Evolutionary conservation across 2,329 filamentous ascomycete species (phyloP).

Genomic region (Penicillium sp.): DNA sequence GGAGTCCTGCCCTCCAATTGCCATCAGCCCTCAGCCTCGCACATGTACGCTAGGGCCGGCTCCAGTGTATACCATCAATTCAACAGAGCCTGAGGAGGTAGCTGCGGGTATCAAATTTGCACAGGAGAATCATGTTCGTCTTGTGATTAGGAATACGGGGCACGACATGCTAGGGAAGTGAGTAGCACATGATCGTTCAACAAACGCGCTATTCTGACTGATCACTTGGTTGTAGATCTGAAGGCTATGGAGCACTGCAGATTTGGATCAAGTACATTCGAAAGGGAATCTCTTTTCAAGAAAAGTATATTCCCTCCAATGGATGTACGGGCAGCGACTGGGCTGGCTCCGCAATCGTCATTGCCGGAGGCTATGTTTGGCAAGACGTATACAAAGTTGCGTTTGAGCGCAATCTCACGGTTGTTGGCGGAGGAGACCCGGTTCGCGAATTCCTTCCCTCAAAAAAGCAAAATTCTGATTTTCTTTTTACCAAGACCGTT

Average conservation of each 20-base stretch:
- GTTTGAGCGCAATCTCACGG: conserved; percentile 25
- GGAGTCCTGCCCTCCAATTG: conserved; percentile 29
- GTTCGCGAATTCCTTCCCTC: not conserved
- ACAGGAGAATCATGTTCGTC: conserved; percentile 1
- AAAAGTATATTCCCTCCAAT: conserved; percentile 25
- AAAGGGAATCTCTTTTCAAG: conserved; percentile 30
- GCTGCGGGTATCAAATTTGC: conserved; percentile 14
- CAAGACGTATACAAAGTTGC: conserved; percentile 34
- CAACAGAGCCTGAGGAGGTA: conserved; percentile 31
- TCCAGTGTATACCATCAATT: conserved; percentile 13
- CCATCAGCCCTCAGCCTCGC: conserved; percentile 19
- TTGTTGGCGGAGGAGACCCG: conserved; percentile 31
- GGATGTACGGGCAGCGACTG: conserved; percentile 36
- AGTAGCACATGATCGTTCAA: not conserved
- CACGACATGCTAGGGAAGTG: conserved; percentile 17
- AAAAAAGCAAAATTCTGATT: not conserved
- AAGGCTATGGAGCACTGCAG: conserved; percentile 31
- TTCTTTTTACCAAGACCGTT: conserved; percentile 12
- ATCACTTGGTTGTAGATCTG: conserved; percentile 20
- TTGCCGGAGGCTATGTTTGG: conserved; percentile 32
- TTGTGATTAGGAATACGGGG: conserved; percentile 9
- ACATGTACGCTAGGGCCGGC: conserved; percentile 30
- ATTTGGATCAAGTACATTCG: conserved; percentile 34
- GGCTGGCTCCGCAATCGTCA: conserved; percentile 13
- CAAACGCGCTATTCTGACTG: not conserved